phyloP scores from a whole-genome alignment of 2,329 filamentous ascomycete genomes.

The Cladosporium sphaerospermum region DNA sequence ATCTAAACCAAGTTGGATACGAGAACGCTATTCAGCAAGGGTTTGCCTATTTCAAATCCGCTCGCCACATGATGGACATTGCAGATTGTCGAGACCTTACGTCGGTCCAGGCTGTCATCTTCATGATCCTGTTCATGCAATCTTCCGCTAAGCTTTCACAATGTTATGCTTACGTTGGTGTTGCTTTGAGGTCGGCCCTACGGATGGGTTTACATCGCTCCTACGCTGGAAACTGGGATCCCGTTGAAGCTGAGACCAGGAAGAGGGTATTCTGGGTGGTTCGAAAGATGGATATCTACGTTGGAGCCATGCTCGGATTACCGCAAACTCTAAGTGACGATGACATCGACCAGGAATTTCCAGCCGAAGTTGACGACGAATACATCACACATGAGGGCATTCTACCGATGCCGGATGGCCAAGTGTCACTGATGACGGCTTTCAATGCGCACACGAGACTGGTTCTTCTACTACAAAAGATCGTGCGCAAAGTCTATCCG shows the following conservation, averaged over 20 bases:
- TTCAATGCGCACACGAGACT: constrained; percentile 56
- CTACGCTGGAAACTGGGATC: constrained; percentile 40
- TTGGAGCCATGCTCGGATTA: constrained; percentile 45
- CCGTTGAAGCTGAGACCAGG: constrained; percentile 43
- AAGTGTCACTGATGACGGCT: constrained; percentile 52
- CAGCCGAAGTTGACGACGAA: constrained; percentile 44
- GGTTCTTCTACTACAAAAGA: constrained; percentile 53
- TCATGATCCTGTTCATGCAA: constrained; percentile 50
- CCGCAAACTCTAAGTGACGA: constrained; percentile 45
- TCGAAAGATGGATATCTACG: constrained; percentile 47
- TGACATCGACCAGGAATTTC: constrained; percentile 44
- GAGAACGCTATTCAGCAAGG: constrained; percentile 44
- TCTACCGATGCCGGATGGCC: constrained; percentile 49
- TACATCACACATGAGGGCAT: constrained; percentile 45
- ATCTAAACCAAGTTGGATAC: constrained; percentile 36
- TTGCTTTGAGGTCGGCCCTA: constrained; percentile 44
- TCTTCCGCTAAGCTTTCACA: constrained; percentile 47
- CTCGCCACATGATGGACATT: constrained; percentile 45
- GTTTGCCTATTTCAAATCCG: constrained; percentile 45
- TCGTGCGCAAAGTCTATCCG: constrained; percentile 59
- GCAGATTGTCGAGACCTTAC: constrained; percentile 47
- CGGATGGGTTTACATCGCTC: constrained; percentile 48
- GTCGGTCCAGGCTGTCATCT: constrained; percentile 46
- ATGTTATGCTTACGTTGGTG: constrained; percentile 48
- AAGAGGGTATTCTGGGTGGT: constrained; percentile 49